Evolutionary conservation across 192 early-diverging fungal species (phyloP).

Genomic region (Backusella luteola): DNA sequence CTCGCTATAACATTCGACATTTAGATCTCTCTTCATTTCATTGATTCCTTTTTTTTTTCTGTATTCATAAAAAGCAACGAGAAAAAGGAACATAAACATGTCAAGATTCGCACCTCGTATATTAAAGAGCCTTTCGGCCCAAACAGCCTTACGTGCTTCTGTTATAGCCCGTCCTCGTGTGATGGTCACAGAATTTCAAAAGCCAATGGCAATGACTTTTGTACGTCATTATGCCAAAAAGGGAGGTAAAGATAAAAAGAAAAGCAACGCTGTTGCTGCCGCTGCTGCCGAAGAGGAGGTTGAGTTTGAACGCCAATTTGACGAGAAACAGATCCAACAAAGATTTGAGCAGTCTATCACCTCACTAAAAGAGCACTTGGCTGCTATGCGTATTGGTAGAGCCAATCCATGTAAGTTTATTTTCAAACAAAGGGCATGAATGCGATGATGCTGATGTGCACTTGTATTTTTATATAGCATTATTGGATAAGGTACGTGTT

Average conservation of each 20-base stretch:
- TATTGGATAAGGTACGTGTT: constrained; percentile 73
- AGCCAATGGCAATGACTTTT: not conserved
- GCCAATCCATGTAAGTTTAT: constrained; percentile 64
- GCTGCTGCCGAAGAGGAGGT: constrained; percentile 22
- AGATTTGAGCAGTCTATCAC: constrained; percentile 58
- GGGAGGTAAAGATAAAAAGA: constrained; percentile 13
- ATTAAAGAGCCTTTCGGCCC: not conserved
- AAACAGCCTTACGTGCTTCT: not conserved
- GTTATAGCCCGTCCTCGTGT: not conserved
- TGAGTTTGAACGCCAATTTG: constrained; percentile 46
- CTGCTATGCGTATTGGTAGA: constrained; percentile 61
- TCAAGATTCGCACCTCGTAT: not conserved
- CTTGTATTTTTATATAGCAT: constrained; percentile 35
- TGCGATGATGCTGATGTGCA: not conserved
- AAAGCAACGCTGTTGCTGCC: not conserved
- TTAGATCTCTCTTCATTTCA: not conserved
- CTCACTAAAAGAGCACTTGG: constrained; percentile 64
- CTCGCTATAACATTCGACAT: not conserved
- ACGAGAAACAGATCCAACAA: constrained; percentile 55
- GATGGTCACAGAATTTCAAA: not conserved
- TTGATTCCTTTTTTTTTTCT: not conserved
- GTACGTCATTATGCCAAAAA: constrained; percentile 28
- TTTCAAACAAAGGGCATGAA: not conserved
- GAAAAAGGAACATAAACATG: not conserved
- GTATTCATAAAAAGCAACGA: not conserved